Evolutionary conservation across 306 rosid genomes (phyloP).

Genomic region (Quercus aquifolioides): DNA sequence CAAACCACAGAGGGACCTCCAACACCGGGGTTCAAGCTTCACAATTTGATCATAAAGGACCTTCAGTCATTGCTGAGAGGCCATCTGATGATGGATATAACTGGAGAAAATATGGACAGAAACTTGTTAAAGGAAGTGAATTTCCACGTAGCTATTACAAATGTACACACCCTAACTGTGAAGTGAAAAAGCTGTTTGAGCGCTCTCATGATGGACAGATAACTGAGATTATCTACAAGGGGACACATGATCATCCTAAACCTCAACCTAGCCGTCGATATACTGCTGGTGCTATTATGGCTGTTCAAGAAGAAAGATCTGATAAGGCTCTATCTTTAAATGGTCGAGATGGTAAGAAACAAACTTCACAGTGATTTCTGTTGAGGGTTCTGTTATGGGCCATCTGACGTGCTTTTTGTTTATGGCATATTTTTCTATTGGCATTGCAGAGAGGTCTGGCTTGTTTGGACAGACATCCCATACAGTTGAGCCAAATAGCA

Average conservation of each 20-base stretch:
- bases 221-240: slow-evolving; percentile 92
- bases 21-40: slow-evolving; percentile 50
- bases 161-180: slow-evolving; percentile 96
- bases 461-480: slow-evolving; percentile 51
- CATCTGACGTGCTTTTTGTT: slow-evolving; percentile 9
- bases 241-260: slow-evolving; percentile 95
- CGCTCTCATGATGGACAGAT: slow-evolving; percentile 94
- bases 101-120: slow-evolving; percentile 98
- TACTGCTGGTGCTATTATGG: slow-evolving; percentile 52
- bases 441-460: slow-evolving; percentile 57
- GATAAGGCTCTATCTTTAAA: slow-evolving; percentile 62
- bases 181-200: slow-evolving; percentile 95
- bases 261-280: slow-evolving; percentile 89
- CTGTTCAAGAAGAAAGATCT: slow-evolving; percentile 64
- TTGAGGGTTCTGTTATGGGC: background rate
- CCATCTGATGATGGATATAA: slow-evolving; percentile 89
- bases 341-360: slow-evolving; percentile 67
- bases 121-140: slow-evolving; percentile 95
- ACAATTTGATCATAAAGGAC: slow-evolving; percentile 51
- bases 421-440: slow-evolving; percentile 21
- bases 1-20: slow-evolving; percentile 48
- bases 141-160: slow-evolving; percentile 98
- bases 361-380: slow-evolving; percentile 12
- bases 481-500: slow-evolving; percentile 54
- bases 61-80: slow-evolving; percentile 50